Evolutionary conservation across 208 protist species (phyloP).

Genomic region (Crithidia bombi): DNA sequence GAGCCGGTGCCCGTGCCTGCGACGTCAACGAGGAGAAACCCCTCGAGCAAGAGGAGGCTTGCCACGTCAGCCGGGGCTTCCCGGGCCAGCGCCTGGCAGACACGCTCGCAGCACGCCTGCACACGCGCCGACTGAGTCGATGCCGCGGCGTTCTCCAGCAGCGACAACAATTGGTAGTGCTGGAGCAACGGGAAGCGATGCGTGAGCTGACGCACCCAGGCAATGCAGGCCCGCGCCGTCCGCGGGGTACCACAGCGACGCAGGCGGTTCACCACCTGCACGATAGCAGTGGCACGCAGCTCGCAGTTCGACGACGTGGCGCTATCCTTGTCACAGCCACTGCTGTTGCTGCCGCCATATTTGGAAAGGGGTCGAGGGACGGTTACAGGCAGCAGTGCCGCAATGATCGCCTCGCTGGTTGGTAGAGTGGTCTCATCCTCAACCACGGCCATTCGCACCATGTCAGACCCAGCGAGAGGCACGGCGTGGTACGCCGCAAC

Average conservation of each 20-base stretch:
- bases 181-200: constrained; percentile 63
- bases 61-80: constrained; percentile 23
- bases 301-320: constrained; percentile 28
- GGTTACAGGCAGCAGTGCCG: constrained; percentile 43
- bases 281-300: constrained; percentile 25
- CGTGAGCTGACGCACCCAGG: constrained; percentile 62
- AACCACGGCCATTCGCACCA: constrained; percentile 31
- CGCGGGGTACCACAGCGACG: constrained; percentile 41
- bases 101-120: constrained; percentile 38
- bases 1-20: constrained; percentile 19
- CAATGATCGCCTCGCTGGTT: constrained; percentile 40
- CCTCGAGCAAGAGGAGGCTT: constrained; percentile 36
- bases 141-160: constrained; percentile 50
- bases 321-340: constrained; percentile 14
- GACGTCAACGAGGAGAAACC: constrained; percentile 43
- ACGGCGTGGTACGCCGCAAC: constrained; percentile 73
- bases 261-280: constrained; percentile 56
- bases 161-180: constrained; percentile 67
- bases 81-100: constrained; percentile 42
- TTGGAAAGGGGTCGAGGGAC: not conserved
- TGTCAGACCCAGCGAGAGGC: constrained; percentile 58
- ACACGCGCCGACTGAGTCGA: constrained; percentile 47
- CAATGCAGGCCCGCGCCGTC: constrained; percentile 43
- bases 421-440: constrained; percentile 16
- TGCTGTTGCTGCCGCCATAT: too few species aligned